These are phyloP conservation scores for Carex kokanica DNA, from an alignment of 176 grass and related monocot genomes.

Conservation along the genomic window DNA sequence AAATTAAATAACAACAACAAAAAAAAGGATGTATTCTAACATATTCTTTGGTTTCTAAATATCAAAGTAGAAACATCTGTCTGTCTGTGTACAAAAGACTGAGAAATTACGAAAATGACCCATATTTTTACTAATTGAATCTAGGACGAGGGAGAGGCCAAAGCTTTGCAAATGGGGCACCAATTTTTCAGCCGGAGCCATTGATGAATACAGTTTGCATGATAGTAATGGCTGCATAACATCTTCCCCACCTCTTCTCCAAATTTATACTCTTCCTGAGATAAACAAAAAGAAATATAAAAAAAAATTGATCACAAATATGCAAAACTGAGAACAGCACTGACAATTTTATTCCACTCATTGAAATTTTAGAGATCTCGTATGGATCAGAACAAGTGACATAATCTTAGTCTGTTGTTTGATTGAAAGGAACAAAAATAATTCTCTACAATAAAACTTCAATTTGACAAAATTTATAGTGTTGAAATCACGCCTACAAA, in stretches of 20 bases:
- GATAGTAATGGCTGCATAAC: constrained; percentile 69
- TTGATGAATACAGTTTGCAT: constrained; percentile 71
- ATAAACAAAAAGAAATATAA: neutral
- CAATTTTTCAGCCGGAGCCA: constrained; percentile 96
- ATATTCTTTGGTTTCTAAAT: constrained; percentile 15
- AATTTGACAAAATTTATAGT: neutral
- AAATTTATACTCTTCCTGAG: constrained; percentile 70
- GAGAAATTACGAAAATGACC: neutral
- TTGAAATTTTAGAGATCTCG: neutral
- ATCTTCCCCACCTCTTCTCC: constrained; percentile 66
- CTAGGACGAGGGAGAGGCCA: constrained; percentile 33
- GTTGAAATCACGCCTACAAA: neutral
- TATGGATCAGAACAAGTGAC: neutral
- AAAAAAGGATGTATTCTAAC: constrained; percentile 5
- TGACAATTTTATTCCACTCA: neutral
- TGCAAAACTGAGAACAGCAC: neutral
- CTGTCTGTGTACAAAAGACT: constrained; percentile 18
- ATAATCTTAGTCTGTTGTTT: neutral
- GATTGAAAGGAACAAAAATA: neutral
- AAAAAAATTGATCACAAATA: neutral
- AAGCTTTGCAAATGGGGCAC: constrained; percentile 88
- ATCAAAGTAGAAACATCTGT: neutral
- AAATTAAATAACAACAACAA: neutral
- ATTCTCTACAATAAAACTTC: neutral
- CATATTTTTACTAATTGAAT: constrained; percentile 11